These are phyloP conservation scores for Rhinocladiella mackenziei DNA, from an alignment of 2,329 filamentous ascomycete genomes.

Conservation along the genomic window DNA sequence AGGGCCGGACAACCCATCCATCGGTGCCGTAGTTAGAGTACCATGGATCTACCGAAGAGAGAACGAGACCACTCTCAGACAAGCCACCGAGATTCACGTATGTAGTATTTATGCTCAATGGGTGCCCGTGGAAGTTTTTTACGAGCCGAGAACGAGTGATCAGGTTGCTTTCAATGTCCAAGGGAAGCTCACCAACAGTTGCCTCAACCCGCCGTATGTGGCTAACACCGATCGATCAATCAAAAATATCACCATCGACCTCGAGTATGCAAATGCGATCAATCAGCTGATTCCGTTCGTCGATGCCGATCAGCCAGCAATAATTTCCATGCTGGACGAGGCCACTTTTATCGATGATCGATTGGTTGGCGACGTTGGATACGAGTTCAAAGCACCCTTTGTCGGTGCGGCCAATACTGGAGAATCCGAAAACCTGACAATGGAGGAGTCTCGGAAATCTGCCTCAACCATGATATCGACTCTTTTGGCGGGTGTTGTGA, in stretches of 20 bases:
- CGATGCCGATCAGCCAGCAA: conserved; percentile 3
- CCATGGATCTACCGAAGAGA: conserved; percentile 9
- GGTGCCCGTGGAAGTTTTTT: conserved; percentile 20
- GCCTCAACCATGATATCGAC: conserved; percentile 21
- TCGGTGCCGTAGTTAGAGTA: conserved; percentile 14
- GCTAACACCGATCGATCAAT: conserved; percentile 1
- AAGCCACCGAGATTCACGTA: conserved; percentile 19
- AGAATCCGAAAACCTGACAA: conserved; percentile 2
- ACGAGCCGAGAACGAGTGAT: conserved; percentile 15
- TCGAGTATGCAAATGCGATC: conserved; percentile 18
- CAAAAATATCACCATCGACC: conserved; percentile 18
- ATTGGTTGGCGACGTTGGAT: conserved; percentile 7
- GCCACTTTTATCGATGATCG: conserved; percentile 3
- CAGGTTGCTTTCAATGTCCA: conserved; percentile 16
- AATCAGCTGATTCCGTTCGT: conserved; percentile 19
- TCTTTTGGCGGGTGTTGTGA: conserved; percentile 15
- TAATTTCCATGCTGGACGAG: conserved; percentile 15
- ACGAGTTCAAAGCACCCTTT: conserved; percentile 17
- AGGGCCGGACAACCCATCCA: conserved; percentile 15
- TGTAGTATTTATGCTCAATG: conserved; percentile 26
- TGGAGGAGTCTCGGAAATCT: conserved; percentile 6
- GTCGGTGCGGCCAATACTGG: conserved; percentile 3
- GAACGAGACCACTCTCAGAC: conserved; percentile 5
- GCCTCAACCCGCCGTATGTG: conserved; percentile 8
- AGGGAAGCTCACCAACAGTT: conserved; percentile 8